Percentiles rank a stretch among this genome's conserved stretches.
These are phyloP conservation scores for Cucurbitaria berberidis DNA, from an alignment of 2,329 filamentous ascomycete species.

Conservation along the genomic window DNA sequence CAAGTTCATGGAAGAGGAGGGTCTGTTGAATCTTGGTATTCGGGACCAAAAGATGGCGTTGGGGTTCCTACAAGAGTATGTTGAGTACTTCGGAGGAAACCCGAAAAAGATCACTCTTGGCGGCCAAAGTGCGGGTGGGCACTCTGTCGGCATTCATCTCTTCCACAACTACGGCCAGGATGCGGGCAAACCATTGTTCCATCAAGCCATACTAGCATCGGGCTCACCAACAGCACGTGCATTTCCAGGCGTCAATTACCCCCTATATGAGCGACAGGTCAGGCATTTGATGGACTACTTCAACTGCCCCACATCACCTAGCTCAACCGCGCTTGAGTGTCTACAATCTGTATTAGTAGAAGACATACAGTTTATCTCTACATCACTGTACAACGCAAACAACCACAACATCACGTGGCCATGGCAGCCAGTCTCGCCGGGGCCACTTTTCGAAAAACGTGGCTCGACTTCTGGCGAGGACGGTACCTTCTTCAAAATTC, in stretches of 20 bases:
- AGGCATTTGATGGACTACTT: conserved; percentile 38
- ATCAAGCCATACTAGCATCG: conserved; percentile 42
- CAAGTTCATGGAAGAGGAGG: conserved; percentile 42
- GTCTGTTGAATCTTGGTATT: conserved; percentile 42
- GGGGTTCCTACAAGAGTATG: conserved; percentile 51
- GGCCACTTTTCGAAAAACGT: conserved; percentile 55
- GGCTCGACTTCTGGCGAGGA: conserved; percentile 49
- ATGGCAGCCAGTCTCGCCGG: conserved; percentile 57
- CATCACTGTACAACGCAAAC: conserved; percentile 48
- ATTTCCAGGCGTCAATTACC: conserved; percentile 42
- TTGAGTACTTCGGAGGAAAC: conserved; percentile 49
- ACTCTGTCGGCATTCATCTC: conserved; percentile 45
- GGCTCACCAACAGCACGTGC: conserved; percentile 45
- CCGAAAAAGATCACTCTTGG: conserved; percentile 48
- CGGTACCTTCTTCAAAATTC: conserved; percentile 44
- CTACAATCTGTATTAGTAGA: conserved; percentile 47
- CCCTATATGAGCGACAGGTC: conserved; percentile 40
- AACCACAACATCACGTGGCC: conserved; percentile 55
- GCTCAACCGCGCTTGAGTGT: conserved; percentile 46
- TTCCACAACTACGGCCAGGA: conserved; percentile 47
- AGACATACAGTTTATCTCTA: conserved; percentile 50
- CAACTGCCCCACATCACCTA: conserved; percentile 32
- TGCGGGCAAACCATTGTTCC: conserved; percentile 39
- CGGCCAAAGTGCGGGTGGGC: conserved; percentile 50
- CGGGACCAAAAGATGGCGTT: conserved; percentile 39